Conservation (phyloP, 768 basidiomycete species). For the Lentinula lateritia region DNA sequence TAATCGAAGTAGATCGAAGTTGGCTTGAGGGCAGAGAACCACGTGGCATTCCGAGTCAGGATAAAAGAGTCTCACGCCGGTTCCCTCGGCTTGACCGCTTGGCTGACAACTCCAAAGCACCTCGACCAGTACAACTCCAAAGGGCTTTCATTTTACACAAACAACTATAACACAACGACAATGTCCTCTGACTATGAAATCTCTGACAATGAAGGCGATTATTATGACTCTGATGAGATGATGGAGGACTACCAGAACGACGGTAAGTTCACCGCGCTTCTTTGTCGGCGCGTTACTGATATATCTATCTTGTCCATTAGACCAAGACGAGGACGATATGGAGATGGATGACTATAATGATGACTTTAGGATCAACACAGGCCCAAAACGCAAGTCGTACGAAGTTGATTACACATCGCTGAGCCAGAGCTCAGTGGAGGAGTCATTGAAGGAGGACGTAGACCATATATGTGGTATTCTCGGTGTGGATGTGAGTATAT, state of each 20-base stretch:
- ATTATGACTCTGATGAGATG: conserved; percentile 71
- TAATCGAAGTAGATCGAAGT: too few species aligned
- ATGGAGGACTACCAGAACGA: conserved; percentile 62
- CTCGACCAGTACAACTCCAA: not conserved
- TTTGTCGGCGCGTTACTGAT: not conserved
- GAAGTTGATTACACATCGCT: conserved; percentile 84
- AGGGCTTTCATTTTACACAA: not conserved
- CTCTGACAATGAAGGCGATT: conserved; percentile 62
- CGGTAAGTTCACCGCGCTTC: conserved; percentile 24
- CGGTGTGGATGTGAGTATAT: conserved; percentile 76
- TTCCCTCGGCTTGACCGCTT: not conserved
- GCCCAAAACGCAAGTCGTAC: conserved; percentile 63
- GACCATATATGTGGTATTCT: conserved; percentile 87
- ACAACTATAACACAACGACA: not conserved
- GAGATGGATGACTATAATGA: conserved; percentile 63
- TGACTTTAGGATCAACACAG: conserved; percentile 54
- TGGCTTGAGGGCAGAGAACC: not conserved
- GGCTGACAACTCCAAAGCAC: not conserved
- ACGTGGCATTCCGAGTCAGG: not conserved
- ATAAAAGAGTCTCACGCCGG: not conserved
- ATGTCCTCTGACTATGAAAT: conserved; percentile 58
- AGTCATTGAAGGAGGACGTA: conserved; percentile 70
- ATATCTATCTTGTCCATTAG: conserved; percentile 6
- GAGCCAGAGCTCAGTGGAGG: conserved; percentile 67
- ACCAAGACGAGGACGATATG: conserved; percentile 54